phyloP scores from a whole-genome alignment of 2,329 filamentous ascomycete species.

The Stachybotrys chartarum region DNA sequence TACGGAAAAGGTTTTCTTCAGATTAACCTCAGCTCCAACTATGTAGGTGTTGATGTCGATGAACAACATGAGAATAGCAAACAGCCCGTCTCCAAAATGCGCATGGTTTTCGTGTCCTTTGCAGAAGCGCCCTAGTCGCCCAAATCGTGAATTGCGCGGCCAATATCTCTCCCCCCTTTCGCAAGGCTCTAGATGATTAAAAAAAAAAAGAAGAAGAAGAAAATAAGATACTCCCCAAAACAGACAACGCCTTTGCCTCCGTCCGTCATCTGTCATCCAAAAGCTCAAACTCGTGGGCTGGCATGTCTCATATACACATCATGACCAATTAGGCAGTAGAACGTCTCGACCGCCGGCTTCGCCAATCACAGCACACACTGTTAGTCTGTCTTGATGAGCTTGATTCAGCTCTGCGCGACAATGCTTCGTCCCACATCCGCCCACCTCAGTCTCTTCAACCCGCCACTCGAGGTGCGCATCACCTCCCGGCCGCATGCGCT shows the following conservation, averaged over 20 bases:
- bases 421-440: slow-evolving; percentile 44
- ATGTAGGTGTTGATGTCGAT: too few relatives aligned
- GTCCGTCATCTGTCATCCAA: neutral
- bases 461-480: slow-evolving; percentile 41
- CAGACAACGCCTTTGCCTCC: neutral
- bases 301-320: slow-evolving; percentile 8
- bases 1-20: too few relatives aligned
- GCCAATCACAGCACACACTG: neutral
- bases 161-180: neutral
- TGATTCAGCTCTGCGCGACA: slow-evolving; percentile 27
- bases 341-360: slow-evolving; percentile 2
- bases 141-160: too few relatives aligned
- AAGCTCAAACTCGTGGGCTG: neutral
- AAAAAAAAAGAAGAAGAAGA: too few relatives aligned
- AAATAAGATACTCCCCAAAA: neutral
- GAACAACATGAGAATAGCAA: too few relatives aligned
- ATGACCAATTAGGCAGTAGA: slow-evolving; percentile 3
- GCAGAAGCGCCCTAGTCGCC: too few relatives aligned
- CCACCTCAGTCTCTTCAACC: slow-evolving; percentile 48
- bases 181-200: neutral
- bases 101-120: too few relatives aligned
- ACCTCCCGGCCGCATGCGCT: slow-evolving; percentile 47
- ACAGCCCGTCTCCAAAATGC: too few relatives aligned
- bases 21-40: too few relatives aligned
- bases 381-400: neutral